Base-by-base conservation (phyloP, 495 filamentous ascomycete species). In the Bacidia gigantensis region DNA sequence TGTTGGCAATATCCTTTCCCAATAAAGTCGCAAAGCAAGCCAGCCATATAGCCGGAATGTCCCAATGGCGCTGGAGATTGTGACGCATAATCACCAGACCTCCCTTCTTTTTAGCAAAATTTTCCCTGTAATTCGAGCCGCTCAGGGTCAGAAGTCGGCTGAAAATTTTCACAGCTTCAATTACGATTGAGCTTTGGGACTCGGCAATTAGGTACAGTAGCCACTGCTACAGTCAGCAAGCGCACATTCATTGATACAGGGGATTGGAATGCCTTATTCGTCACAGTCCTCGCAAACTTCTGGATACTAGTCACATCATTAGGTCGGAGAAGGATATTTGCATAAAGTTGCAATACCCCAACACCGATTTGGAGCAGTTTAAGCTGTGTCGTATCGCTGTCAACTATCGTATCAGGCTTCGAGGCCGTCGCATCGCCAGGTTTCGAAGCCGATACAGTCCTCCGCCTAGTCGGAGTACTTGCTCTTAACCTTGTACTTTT, bases 271-370 rank as follows among this genome's bases (percentile, higher is more conserved):
- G 92, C 89, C 80, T 94, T 97, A 57, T 90, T 94, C 24, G 93
- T 96, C 2, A 97, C 90, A 1, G 89, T 92, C 67, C 82, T 87
- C 14, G 90, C 87, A 69, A 98, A 98, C 59, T 86, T 90, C 60
- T 78, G 79, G 48, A 95, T 80, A 32, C 82, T 81, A 12, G 70
- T 64, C 11, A 62, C 60, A 54, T 82, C 85, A 38, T 72, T 70
- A 56, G 79, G 77, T 49, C 84, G 79, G 58, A 87, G 94, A n/a
- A 97, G 70, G 2, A 94, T 66, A 26, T 84, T 71, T n/a, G 83
- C 71, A 59, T 93, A 93, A 70, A 96, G 78, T 55, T 82, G 80
- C 39, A 98, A 68, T 50, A 96, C 76, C 54, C 78, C 79, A 35
- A 81, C 70, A 9, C 87, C 89, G 42, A 95, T 67, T 47, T 88